These are phyloP conservation scores for Chaetomium strumarium DNA, from an alignment of 2,329 filamentous ascomycete genomes.

Conservation along the genomic window DNA sequence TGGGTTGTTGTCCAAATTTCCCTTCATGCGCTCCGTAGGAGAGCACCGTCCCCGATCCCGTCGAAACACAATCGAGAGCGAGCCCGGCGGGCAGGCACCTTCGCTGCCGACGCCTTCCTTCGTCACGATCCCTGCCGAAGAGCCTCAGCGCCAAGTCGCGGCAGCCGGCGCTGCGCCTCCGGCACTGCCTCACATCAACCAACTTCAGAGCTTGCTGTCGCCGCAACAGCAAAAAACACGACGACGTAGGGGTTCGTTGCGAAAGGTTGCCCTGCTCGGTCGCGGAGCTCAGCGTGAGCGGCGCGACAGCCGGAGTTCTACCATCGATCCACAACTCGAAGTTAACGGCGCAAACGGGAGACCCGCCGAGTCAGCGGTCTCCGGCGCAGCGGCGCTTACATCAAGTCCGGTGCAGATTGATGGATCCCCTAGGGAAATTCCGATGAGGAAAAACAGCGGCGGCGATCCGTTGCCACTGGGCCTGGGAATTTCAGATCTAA, in stretches of 20 bases:
- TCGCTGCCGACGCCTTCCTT: constrained; percentile 7
- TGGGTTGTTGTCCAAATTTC: constrained; percentile 61
- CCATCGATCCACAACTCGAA: constrained; percentile 35
- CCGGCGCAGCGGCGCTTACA: constrained; percentile 2
- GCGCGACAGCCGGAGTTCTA: constrained; percentile 45
- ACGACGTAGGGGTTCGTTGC: constrained; percentile 74
- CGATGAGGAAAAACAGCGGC: constrained; percentile 15
- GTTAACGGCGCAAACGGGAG: constrained; percentile 11
- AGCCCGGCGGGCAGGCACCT: constrained; percentile 8
- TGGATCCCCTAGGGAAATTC: constrained; percentile 17
- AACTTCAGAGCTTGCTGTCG: constrained; percentile 38
- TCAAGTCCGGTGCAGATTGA: constrained; percentile 21
- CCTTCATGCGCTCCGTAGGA: constrained; percentile 53
- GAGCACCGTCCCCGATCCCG: constrained; percentile 27
- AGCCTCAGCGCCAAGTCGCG: constrained; percentile 17
- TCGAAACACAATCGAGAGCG: constrained; percentile 33
- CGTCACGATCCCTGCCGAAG: constrained; percentile 8
- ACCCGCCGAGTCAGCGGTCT: background rate
- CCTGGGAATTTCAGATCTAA: constrained; percentile 43
- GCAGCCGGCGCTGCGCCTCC: constrained; percentile 23
- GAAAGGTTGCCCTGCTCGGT: constrained; percentile 79
- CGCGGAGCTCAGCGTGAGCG: constrained; percentile 60
- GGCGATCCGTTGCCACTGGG: constrained; percentile 33
- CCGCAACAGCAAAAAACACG: constrained; percentile 50
- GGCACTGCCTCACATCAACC: constrained; percentile 30